Evolutionary conservation across 768 basidiomycete species (phyloP), one percentile per base, ranked within the genome.

Genomic region (Mycena albidolilacea): DNA sequence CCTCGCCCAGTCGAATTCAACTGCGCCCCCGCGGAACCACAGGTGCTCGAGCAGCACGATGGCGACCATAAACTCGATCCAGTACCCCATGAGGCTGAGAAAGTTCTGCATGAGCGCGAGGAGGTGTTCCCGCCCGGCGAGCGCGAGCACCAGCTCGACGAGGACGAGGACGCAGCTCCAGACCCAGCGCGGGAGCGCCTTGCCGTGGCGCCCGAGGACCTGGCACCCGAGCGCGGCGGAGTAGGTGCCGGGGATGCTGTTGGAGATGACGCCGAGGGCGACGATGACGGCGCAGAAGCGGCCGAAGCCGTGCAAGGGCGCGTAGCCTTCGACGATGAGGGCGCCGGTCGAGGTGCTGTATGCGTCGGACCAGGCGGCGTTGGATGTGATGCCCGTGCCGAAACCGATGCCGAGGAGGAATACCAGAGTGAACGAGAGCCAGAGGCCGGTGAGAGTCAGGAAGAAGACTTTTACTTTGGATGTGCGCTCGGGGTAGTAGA

Each of bases 61-160:
- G 15, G 14, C 4, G 23, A 55, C 54, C 23, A 55, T 35, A 15
- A 55, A 55, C 30, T 55, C 54, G 54, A 55, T 55, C 54, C 54
- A 55, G 54, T 55, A 55, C 12, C 54, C 54, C 54, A 55, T 55
- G 9, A 55, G 30, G 11, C 23, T 8, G 54, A 55, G 23, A 19
- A 55, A 55, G 54, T 55, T 55, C 54, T 55, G 54, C 23, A 55
- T 55, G 54, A 55, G 30, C 6, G 54, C 54, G 30, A 55, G 54
- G 54, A 55, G 54, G 54, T 55, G 54, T 19, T 55, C 23, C 54
- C 54, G 54, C 30, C 54, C 54, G 11, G 54, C 54, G 8, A 55
- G 30, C 12, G 54, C 54, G 14, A 55, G 30, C 0, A 55, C 54
- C 30, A 55, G 12, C 30, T 35, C 54, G 30, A 55, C 12, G 54